These are phyloP conservation scores for Capronia coronata DNA, from an alignment of 2,329 filamentous ascomycete species.

Conservation along the genomic window DNA sequence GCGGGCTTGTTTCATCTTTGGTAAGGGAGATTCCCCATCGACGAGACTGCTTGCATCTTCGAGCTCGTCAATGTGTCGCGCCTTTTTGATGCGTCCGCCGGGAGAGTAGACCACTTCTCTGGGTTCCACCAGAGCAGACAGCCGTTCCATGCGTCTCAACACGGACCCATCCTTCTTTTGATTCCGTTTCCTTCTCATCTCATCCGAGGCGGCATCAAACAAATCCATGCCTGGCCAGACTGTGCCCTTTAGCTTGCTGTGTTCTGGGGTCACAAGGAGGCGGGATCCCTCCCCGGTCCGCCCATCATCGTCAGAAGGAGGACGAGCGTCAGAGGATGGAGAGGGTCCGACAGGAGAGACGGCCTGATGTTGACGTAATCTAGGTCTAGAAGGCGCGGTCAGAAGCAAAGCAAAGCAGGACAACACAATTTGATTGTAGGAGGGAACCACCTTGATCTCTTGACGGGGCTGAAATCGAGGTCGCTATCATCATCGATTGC, in stretches of 20 bases:
- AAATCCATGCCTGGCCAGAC: slow-evolving; percentile 48
- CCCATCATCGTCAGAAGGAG: slow-evolving; percentile 8
- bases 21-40: slow-evolving; percentile 41
- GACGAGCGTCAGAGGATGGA: neutral
- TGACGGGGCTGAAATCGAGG: slow-evolving; percentile 22
- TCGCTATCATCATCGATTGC: slow-evolving; percentile 20
- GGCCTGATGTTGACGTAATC: slow-evolving; percentile 5
- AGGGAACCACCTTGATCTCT: slow-evolving; percentile 15
- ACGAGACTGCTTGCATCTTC: slow-evolving; percentile 44
- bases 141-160: slow-evolving; percentile 42
- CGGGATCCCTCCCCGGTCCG: slow-evolving; percentile 5
- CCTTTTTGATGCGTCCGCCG: slow-evolving; percentile 38
- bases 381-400: slow-evolving; percentile 11
- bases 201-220: slow-evolving; percentile 46
- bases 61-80: slow-evolving; percentile 44
- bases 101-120: slow-evolving; percentile 45
- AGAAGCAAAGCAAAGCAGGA: neutral
- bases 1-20: slow-evolving; percentile 31
- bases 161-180: slow-evolving; percentile 46
- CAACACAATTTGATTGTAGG: no score
- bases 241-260: slow-evolving; percentile 42
- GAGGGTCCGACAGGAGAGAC: slow-evolving; percentile 9
- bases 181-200: slow-evolving; percentile 46
- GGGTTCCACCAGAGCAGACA: slow-evolving; percentile 41
- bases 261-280: slow-evolving; percentile 28